Evolutionary conservation across 2,329 filamentous ascomycete species (phyloP).

Genomic region (Hypomyces perniciosus): DNA sequence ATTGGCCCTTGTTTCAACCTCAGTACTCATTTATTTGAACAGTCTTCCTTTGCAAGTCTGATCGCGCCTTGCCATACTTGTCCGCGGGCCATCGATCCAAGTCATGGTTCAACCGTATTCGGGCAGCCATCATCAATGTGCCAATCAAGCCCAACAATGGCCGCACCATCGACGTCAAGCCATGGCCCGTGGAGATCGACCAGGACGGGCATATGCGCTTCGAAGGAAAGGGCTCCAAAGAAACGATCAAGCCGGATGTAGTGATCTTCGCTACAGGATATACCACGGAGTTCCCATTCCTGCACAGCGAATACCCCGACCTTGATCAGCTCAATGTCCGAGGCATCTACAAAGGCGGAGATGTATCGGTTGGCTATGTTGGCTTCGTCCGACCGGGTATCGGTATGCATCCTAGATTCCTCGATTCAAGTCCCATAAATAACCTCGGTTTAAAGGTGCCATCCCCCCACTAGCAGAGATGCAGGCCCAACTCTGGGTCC

Average conservation of each 20-base stretch:
- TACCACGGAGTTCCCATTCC: constrained; percentile 34
- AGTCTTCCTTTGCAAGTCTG: constrained; percentile 42
- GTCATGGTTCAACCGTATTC: constrained; percentile 28
- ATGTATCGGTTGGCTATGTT: constrained; percentile 38
- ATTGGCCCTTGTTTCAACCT: not conserved
- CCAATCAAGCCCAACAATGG: constrained; percentile 33
- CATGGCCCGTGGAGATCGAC: constrained; percentile 37
- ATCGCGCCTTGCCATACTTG: constrained; percentile 38
- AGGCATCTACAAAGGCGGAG: constrained; percentile 41
- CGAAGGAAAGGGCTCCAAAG: constrained; percentile 20
- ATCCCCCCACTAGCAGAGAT: constrained; percentile 45
- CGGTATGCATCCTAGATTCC: constrained; percentile 20
- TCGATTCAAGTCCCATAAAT: not conserved
- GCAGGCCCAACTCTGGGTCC: constrained; percentile 43
- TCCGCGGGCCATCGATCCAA: constrained; percentile 29
- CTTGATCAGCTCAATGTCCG: constrained; percentile 45
- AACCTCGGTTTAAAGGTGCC: constrained; percentile 24
- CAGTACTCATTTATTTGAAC: not conserved
- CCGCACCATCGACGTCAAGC: constrained; percentile 36
- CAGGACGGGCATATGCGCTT: constrained; percentile 33
- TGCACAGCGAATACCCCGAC: constrained; percentile 33
- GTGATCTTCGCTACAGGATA: constrained; percentile 45
- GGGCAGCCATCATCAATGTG: constrained; percentile 33
- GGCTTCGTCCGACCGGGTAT: constrained; percentile 42
- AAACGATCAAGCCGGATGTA: constrained; percentile 36